These are phyloP conservation scores for Penicillium diatomitis DNA, from an alignment of 495 filamentous ascomycete genomes.

Conservation along the genomic window DNA sequence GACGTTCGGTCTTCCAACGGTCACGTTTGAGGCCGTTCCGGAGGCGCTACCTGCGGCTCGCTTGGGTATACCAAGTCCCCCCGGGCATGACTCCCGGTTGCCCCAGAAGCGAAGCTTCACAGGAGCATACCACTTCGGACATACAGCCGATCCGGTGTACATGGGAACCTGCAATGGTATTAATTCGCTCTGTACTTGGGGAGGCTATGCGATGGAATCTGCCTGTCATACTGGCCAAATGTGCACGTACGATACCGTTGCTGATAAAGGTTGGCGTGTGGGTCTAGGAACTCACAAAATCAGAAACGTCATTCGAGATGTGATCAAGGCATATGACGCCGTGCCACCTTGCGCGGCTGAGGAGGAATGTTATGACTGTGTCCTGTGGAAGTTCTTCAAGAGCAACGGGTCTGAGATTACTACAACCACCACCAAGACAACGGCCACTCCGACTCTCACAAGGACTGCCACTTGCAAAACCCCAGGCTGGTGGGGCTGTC, in stretches of 20 bases:
- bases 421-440: slow-evolving; percentile 49
- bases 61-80: slow-evolving; percentile 79
- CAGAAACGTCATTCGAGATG: slow-evolving; percentile 70
- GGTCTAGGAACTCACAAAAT: slow-evolving; percentile 82
- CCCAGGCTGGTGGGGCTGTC: slow-evolving; percentile 61
- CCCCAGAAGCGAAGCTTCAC: slow-evolving; percentile 64
- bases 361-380: slow-evolving; percentile 79
- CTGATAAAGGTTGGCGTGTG: slow-evolving; percentile 81
- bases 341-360: slow-evolving; percentile 68
- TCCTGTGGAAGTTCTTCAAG: slow-evolving; percentile 86
- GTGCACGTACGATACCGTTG: slow-evolving; percentile 87
- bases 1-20: slow-evolving; percentile 77
- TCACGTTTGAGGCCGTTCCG: slow-evolving; percentile 85
- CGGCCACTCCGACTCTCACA: slow-evolving; percentile 48
- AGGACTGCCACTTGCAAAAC: slow-evolving; percentile 82
- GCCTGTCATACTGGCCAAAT: slow-evolving; percentile 80
- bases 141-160: slow-evolving; percentile 91
- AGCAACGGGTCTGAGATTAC: slow-evolving; percentile 77
- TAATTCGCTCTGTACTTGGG: slow-evolving; percentile 77
- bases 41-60: slow-evolving; percentile 82
- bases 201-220: slow-evolving; percentile 90
- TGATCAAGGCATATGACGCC: slow-evolving; percentile 69
- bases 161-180: slow-evolving; percentile 91
- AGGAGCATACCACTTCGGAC: slow-evolving; percentile 86
- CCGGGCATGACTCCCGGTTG: slow-evolving; percentile 57